These are phyloP conservation scores for Sporothrix inflata DNA, from an alignment of 2,329 filamentous ascomycete species.

Conservation along the genomic window DNA sequence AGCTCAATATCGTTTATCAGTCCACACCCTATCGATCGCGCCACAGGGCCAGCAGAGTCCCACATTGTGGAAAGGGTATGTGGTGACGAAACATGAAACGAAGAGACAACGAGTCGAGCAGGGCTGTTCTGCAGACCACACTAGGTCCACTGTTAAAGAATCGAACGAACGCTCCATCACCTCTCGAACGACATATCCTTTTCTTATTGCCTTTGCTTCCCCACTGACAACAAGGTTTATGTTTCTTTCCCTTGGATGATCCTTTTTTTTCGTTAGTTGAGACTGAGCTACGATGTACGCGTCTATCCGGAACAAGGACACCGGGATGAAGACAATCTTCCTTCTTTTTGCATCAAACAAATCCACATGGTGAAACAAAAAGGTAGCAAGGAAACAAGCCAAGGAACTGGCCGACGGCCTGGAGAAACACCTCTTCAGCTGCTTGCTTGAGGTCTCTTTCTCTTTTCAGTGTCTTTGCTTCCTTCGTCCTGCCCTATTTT, in stretches of 20 bases:
- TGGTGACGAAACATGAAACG: constrained; percentile 26
- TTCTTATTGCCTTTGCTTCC: neutral
- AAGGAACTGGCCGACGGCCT: neutral
- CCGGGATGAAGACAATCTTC: neutral
- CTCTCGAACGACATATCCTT: neutral
- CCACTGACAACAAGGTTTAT: neutral
- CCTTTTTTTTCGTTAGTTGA: neutral
- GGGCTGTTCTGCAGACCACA: neutral
- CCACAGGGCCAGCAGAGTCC: neutral
- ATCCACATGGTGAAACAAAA: constrained; percentile 12
- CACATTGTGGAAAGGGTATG: neutral
- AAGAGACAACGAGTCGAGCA: neutral
- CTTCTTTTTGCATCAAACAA: neutral
- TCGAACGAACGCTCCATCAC: neutral
- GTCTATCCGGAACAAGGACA: constrained; percentile 1
- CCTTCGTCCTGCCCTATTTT: neutral
- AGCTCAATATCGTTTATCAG: neutral
- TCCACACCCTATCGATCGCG: neutral
- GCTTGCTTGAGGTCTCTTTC: neutral
- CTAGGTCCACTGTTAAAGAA: neutral
- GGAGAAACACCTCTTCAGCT: neutral
- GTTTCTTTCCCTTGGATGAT: neutral
- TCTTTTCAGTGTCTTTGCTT: neutral
- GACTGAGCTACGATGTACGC: neutral
- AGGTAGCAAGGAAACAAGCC: neutral